A percentile compares a stretch with the other conserved stretches of the same genome.
phyloP scores from a whole-genome alignment of 805 yeast species.

The Hanseniaspora taiwanica region DNA sequence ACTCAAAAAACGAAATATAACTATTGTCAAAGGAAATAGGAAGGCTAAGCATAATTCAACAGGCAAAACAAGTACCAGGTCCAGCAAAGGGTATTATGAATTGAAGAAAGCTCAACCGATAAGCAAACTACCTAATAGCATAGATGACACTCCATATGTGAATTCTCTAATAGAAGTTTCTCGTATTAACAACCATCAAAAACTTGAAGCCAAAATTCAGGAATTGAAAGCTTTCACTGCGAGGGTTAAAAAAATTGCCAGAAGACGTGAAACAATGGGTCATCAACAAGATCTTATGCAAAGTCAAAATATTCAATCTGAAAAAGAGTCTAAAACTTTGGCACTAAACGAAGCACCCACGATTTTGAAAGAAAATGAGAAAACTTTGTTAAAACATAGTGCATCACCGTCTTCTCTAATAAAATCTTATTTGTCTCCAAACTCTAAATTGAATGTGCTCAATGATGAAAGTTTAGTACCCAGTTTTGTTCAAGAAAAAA shows the following conservation, averaged over 20 bases:
- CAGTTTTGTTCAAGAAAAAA: slow-evolving; percentile 9
- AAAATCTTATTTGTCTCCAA: background rate
- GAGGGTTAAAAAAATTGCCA: background rate
- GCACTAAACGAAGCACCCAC: too few relatives aligned
- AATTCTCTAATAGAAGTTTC: background rate
- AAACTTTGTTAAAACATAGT: too few relatives aligned
- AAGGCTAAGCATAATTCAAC: too few relatives aligned
- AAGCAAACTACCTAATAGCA: background rate
- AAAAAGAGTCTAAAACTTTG: too few relatives aligned
- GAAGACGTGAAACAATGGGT: background rate
- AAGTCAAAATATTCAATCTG: background rate
- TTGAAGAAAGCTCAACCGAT: background rate
- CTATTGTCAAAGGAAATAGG: too few relatives aligned
- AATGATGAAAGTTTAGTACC: slow-evolving; percentile 12
- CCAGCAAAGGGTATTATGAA: background rate
- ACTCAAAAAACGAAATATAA: too few relatives aligned
- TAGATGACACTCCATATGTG: background rate
- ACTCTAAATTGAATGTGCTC: background rate
- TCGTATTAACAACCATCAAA: slow-evolving; percentile 8
- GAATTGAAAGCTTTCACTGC: slow-evolving; percentile 6
- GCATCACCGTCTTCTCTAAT: background rate
- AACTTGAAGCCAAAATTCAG: slow-evolving; percentile 12
- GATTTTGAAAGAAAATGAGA: too few relatives aligned
- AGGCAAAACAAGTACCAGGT: background rate
- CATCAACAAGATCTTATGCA: background rate